These are phyloP conservation scores for Xylaria venustula DNA, from an alignment of 495 filamentous ascomycete species.

Conservation along the genomic window DNA sequence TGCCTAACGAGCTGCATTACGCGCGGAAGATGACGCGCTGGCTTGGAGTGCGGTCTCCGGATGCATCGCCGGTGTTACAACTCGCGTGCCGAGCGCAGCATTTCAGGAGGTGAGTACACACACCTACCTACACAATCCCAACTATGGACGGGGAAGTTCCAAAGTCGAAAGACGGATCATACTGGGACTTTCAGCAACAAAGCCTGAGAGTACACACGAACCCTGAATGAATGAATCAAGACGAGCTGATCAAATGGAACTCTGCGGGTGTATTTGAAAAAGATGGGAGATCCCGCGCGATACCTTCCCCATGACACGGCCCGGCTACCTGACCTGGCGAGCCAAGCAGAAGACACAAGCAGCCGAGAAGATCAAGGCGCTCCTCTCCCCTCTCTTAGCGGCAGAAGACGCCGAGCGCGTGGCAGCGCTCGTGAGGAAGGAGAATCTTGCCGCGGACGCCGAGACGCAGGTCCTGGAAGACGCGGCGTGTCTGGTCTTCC, in stretches of 20 bases:
- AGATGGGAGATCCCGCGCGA: slow-evolving; percentile 77
- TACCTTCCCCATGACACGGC: slow-evolving; percentile 64
- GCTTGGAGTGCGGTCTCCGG: slow-evolving; percentile 53
- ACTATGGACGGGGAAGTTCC: no score
- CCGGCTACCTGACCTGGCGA: slow-evolving; percentile 76
- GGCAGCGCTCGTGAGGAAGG: slow-evolving; percentile 62
- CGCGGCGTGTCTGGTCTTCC: slow-evolving; percentile 80
- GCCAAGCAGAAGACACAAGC: slow-evolving; percentile 67
- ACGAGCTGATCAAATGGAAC: not conserved
- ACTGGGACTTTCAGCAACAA: no score
- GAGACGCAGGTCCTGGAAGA: slow-evolving; percentile 77
- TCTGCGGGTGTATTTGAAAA: slow-evolving; percentile 19
- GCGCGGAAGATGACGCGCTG: slow-evolving; percentile 73
- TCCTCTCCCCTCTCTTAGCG: slow-evolving; percentile 50
- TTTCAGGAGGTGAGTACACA: slow-evolving; percentile 45
- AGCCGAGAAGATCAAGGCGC: slow-evolving; percentile 54
- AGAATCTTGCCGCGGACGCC: slow-evolving; percentile 57
- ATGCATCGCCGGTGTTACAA: slow-evolving; percentile 61
- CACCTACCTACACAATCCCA: not conserved
- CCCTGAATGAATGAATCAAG: no score
- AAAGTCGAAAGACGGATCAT: not conserved
- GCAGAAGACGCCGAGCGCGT: slow-evolving; percentile 48
- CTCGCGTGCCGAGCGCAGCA: slow-evolving; percentile 81
- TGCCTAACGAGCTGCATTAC: slow-evolving; percentile 78
- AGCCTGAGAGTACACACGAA: no score